phyloP scores from a whole-genome alignment of 441 rosid genomes.

The Croton laevigatus region DNA sequence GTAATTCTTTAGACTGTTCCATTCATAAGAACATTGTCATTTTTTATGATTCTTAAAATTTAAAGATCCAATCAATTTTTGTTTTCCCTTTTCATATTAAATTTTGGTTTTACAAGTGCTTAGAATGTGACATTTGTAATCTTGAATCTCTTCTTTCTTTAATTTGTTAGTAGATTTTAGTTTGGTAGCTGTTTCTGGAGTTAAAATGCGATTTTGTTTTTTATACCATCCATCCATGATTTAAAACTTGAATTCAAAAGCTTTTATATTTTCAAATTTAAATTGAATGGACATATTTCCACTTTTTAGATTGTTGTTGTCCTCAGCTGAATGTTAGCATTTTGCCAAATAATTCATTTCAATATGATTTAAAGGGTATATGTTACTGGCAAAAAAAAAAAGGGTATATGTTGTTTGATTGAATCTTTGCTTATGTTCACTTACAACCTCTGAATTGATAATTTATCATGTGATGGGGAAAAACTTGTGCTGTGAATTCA shows the following conservation, averaged over 20 bases:
- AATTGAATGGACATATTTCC: neutral
- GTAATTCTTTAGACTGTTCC: conserved; percentile 30
- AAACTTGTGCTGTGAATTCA: neutral
- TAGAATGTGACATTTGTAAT: neutral
- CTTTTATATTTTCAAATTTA: neutral
- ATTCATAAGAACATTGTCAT: neutral
- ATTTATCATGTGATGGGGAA: neutral
- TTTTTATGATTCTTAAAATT: neutral
- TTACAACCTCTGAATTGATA: neutral
- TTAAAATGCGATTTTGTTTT: neutral
- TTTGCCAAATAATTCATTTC: neutral
- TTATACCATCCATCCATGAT: neutral
- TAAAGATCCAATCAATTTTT: neutral
- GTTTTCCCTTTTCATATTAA: neutral
- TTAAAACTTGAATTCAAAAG: neutral
- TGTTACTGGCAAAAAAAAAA: too few relatives aligned
- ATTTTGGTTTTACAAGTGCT: neutral
- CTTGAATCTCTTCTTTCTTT: neutral
- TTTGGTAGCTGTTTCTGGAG: neutral
- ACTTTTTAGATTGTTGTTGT: neutral
- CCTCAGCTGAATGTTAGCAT: neutral
- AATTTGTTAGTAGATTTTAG: neutral
- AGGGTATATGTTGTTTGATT: neutral
- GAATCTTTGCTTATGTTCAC: neutral
- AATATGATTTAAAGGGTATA: too few relatives aligned